phyloP scores from a whole-genome alignment of 2,329 filamentous ascomycete species.

The Aspergillus chevalieri region DNA sequence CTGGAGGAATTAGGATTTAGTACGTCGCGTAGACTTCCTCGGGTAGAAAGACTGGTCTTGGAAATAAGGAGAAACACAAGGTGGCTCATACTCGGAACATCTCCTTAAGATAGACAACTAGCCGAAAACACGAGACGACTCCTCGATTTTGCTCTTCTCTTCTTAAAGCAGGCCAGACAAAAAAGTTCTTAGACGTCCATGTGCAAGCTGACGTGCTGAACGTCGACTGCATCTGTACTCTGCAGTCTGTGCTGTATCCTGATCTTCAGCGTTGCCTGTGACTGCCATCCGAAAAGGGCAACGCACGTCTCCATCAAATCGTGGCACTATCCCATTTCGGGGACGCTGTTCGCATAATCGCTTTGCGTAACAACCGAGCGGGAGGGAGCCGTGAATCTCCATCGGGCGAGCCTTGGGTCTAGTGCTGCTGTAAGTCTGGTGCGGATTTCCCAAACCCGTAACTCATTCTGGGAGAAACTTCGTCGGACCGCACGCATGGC shows the following conservation, averaged over 20 bases:
- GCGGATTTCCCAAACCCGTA: constrained; percentile 4
- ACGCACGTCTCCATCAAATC: neutral
- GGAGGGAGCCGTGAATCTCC: neutral
- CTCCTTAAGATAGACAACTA: neutral
- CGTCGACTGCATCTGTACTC: neutral
- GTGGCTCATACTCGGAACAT: neutral
- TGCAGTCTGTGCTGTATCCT: too few species aligned
- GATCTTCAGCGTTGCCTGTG: too few species aligned
- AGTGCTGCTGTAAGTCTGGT: constrained; percentile 1
- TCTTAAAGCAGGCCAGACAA: neutral
- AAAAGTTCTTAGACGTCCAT: neutral
- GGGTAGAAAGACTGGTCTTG: neutral
- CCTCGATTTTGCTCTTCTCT: neutral
- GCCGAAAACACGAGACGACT: neutral
- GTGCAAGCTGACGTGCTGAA: neutral
- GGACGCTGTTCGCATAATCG: neutral
- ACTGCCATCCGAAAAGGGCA: too few species aligned
- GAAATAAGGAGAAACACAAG: neutral
- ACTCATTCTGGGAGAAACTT: neutral
- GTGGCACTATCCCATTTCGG: neutral
- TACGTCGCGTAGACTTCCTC: neutral
- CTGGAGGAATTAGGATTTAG: neutral
- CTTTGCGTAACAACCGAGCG: neutral
- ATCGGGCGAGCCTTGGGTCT: neutral
- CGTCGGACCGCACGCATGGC: neutral